Conservation (phyloP, 2,329 filamentous ascomycete genomes). For the Aspergillus fijiensis region DNA sequence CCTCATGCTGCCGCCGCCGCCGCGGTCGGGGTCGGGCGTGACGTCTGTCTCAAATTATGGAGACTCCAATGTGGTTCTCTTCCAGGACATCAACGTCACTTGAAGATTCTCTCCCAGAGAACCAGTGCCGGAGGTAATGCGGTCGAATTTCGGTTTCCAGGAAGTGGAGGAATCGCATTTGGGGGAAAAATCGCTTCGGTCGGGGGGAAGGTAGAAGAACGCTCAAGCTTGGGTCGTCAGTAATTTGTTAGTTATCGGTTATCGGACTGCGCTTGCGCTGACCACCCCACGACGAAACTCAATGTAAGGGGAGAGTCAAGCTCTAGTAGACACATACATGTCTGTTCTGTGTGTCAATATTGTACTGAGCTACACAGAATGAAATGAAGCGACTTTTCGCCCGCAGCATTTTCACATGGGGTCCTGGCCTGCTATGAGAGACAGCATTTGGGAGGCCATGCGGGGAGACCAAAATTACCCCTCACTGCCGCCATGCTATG, state of each 20-base stretch:
- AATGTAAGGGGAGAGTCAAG: too few relatives aligned
- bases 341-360: too few relatives aligned
- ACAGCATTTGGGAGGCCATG: neutral
- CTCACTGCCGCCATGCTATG: neutral
- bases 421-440: neutral
- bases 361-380: too few relatives aligned
- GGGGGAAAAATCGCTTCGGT: neutral
- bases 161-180: neutral
- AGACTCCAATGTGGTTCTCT: neutral
- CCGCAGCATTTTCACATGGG: too few relatives aligned
- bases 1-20: conserved; percentile 8
- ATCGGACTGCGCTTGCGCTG: too few relatives aligned
- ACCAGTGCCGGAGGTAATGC: neutral
- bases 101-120: neutral
- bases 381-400: too few relatives aligned
- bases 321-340: too few relatives aligned
- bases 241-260: neutral
- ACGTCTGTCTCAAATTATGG: neutral
- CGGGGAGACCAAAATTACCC: neutral
- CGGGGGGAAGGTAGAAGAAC: neutral
- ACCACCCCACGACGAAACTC: too few relatives aligned
- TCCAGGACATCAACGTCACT: neutral
- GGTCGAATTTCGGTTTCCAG: neutral
- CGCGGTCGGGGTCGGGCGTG: neutral
- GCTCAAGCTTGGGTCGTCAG: neutral